phyloP scores from a whole-genome alignment of 1,284 basidiomycete species.

The Stygiomarasmius scandens region DNA sequence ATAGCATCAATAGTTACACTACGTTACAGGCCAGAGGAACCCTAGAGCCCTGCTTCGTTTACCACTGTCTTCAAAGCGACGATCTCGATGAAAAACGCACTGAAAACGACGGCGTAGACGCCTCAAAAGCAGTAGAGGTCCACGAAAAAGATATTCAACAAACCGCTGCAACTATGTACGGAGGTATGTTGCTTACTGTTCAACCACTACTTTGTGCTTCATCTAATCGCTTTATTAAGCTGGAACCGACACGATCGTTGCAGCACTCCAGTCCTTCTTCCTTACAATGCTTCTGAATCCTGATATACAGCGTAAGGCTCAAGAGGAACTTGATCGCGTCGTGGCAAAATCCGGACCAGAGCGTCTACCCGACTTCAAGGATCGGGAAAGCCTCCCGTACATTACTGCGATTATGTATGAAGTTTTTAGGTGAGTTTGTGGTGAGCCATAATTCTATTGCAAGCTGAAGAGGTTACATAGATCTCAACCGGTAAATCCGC shows the following conservation, averaged over 20 bases:
- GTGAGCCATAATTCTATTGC: too few relatives aligned
- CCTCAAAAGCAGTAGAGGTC: too few relatives aligned
- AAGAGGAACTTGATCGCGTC: background rate
- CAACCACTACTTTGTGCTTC: background rate
- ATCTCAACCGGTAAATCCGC: constrained; percentile 11
- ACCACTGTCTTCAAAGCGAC: too few relatives aligned
- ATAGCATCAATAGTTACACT: too few relatives aligned
- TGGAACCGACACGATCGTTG: background rate
- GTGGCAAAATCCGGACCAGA: background rate
- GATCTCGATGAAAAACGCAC: too few relatives aligned
- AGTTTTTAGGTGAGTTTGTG: constrained; percentile 5
- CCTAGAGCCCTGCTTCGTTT: too few relatives aligned
- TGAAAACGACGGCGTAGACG: too few relatives aligned
- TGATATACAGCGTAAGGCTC: background rate
- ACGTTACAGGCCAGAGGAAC: too few relatives aligned
- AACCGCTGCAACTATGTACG: background rate
- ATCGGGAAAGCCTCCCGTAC: constrained; percentile 18
- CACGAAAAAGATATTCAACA: too few relatives aligned
- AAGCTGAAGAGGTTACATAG: background rate
- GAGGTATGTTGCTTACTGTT: background rate
- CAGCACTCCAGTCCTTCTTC: background rate
- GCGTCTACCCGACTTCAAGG: constrained; percentile 17
- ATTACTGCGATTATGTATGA: constrained; percentile 7
- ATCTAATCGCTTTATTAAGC: background rate
- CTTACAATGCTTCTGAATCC: background rate